Evolutionary conservation across 2,329 filamentous ascomycete species (phyloP).

Genomic region (Paecilomyces niveus): DNA sequence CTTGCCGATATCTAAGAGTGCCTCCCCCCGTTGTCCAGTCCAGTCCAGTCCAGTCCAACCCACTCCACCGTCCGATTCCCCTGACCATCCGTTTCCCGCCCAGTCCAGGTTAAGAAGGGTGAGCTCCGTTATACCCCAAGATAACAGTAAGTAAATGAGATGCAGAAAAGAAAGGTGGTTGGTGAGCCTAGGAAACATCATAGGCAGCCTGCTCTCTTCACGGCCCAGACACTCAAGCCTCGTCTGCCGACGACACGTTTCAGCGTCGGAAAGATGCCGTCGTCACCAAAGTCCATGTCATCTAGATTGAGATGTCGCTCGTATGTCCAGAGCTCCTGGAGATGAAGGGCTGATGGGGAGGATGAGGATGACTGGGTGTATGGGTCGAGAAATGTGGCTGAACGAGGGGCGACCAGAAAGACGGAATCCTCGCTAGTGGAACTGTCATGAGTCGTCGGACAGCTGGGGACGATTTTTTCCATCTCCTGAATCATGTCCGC

Average conservation of each 20-base stretch:
- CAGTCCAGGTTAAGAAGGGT: neutral
- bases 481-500: slow-evolving; percentile 33
- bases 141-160: neutral
- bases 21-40: neutral
- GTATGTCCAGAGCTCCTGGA: slow-evolving; percentile 38
- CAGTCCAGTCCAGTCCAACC: neutral
- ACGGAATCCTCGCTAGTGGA: slow-evolving; percentile 18
- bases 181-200: neutral
- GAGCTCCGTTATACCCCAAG: neutral
- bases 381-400: slow-evolving; percentile 35
- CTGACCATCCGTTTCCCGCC: neutral
- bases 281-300: slow-evolving; percentile 44
- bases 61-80: neutral
- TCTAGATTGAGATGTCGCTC: slow-evolving; percentile 44
- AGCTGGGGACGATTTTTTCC: slow-evolving; percentile 24
- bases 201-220: slow-evolving; percentile 23
- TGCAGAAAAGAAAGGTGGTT: neutral
- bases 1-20: neutral
- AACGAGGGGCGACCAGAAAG: slow-evolving; percentile 41
- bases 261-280: slow-evolving; percentile 41
- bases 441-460: slow-evolving; percentile 8
- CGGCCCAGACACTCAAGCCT: slow-evolving; percentile 44
- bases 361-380: slow-evolving; percentile 18
- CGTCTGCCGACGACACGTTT: slow-evolving; percentile 40
- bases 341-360: slow-evolving; percentile 15